Percentiles rank a stretch among this genome's conserved stretches.
Evolutionary conservation across 352 stramenopile genomes (phyloP).

Genomic region (Peronospora tabacina): DNA sequence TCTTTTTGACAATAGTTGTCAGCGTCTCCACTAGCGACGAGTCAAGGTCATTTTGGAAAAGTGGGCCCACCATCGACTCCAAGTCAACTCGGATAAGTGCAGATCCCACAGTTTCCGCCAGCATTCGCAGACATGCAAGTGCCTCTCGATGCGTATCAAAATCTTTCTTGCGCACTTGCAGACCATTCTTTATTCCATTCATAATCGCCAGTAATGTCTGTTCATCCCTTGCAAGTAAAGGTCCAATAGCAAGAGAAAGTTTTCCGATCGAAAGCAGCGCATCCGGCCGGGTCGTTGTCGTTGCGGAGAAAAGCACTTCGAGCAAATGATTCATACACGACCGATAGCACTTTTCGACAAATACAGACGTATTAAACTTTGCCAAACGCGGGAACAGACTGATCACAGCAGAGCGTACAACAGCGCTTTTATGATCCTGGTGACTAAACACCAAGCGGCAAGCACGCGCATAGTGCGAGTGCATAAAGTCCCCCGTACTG

Average conservation of each 20-base stretch:
- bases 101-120: constrained; percentile 65
- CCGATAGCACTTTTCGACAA: constrained; percentile 78
- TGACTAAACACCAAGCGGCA: constrained; percentile 70
- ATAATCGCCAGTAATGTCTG: constrained; percentile 75
- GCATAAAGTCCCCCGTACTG: constrained; percentile 86
- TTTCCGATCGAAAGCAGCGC: constrained; percentile 82
- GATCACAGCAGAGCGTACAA: constrained; percentile 77
- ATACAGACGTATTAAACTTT: constrained; percentile 85
- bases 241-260: constrained; percentile 72
- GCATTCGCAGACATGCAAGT: constrained; percentile 73
- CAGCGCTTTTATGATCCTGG: constrained; percentile 71
- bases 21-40: constrained; percentile 74
- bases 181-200: constrained; percentile 78
- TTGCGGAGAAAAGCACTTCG: constrained; percentile 73
- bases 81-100: constrained; percentile 74
- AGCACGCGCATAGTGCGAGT: constrained; percentile 67
- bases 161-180: constrained; percentile 80
- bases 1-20: constrained; percentile 80
- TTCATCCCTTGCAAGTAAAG: constrained; percentile 66
- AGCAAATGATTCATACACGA: constrained; percentile 79
- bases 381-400: constrained; percentile 76
- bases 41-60: constrained; percentile 83
- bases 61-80: constrained; percentile 64
- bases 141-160: constrained; percentile 81
- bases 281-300: constrained; percentile 67